Conservation (phyloP, 2,329 filamentous ascomycete genomes). For the Aspergillus sp. region DNA sequence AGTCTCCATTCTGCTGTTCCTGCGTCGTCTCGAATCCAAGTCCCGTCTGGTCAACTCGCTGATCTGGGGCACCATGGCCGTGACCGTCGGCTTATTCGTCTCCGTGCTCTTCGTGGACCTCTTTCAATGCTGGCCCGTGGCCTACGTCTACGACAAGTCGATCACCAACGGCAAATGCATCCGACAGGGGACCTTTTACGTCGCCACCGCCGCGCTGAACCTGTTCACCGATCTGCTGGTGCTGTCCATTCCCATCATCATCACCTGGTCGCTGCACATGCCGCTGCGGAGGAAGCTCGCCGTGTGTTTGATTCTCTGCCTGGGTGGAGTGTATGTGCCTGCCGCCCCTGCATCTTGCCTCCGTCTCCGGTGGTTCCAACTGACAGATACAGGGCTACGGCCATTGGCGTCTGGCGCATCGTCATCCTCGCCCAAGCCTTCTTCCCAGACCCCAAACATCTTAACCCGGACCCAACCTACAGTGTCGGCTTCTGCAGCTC, state of each 20-base stretch:
- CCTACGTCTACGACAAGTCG: conserved; percentile 20
- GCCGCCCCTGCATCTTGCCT: too few relatives aligned
- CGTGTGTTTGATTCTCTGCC: conserved; percentile 26
- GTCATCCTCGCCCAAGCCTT: conserved; percentile 22
- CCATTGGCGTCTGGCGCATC: conserved; percentile 28
- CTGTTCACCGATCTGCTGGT: conserved; percentile 32
- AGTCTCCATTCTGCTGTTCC: conserved; percentile 28
- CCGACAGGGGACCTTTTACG: conserved; percentile 26
- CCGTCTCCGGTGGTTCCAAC: background rate
- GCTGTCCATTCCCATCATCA: conserved; percentile 29
- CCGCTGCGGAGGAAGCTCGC: conserved; percentile 26
- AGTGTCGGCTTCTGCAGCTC: conserved; percentile 27
- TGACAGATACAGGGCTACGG: conserved; percentile 20
- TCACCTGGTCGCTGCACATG: conserved; percentile 29
- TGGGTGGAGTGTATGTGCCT: conserved; percentile 24
- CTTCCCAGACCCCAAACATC: conserved; percentile 4
- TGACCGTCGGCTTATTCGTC: conserved; percentile 20
- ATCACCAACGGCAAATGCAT: conserved; percentile 25
- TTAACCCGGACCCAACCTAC: conserved; percentile 19
- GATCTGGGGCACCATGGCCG: conserved; percentile 18
- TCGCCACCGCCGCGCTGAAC: conserved; percentile 24
- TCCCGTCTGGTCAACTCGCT: conserved; percentile 18
- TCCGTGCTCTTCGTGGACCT: conserved; percentile 25
- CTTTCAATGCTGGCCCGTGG: conserved; percentile 30
- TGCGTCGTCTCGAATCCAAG: conserved; percentile 27